Conservation (phyloP, 139 green algal species). For the Coelastrella sp. region DNA sequence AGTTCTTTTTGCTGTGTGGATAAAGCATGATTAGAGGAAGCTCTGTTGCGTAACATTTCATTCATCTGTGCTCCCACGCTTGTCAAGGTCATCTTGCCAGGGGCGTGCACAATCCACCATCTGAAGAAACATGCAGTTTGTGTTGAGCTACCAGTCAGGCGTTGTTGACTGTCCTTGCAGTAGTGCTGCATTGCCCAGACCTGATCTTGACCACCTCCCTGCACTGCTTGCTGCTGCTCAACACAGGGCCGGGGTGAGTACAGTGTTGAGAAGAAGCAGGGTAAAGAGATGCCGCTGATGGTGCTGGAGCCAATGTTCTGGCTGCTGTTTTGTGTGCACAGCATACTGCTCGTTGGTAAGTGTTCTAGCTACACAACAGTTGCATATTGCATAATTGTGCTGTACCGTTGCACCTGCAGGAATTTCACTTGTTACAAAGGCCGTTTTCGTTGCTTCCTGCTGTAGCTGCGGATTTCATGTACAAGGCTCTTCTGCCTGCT, state of each 20-base stretch:
- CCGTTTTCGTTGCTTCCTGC: too few species aligned
- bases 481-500: not conserved
- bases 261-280: not conserved
- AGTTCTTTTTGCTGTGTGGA: not conserved
- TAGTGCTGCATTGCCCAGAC: not conserved
- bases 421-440: too few species aligned
- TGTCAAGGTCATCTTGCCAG: too few species aligned
- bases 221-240: too few species aligned
- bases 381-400: not conserved
- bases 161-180: too few species aligned
- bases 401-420: too few species aligned
- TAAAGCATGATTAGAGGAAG: not conserved
- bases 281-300: not conserved
- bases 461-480: too few species aligned
- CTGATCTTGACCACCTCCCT: not conserved
- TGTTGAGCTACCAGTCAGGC: too few species aligned
- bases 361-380: too few species aligned
- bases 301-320: slow-evolving; percentile 42
- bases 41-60: not conserved
- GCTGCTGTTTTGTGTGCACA: slow-evolving; percentile 20
- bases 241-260: not conserved
- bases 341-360: slow-evolving; percentile 8
- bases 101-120: too few species aligned
- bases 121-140: too few species aligned
- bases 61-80: too few species aligned